Percentiles rank a stretch among this genome's conserved stretches.
phyloP scores from a whole-genome alignment of 1,284 basidiomycete species.

The Cutaneotrichosporon cavernicola region DNA sequence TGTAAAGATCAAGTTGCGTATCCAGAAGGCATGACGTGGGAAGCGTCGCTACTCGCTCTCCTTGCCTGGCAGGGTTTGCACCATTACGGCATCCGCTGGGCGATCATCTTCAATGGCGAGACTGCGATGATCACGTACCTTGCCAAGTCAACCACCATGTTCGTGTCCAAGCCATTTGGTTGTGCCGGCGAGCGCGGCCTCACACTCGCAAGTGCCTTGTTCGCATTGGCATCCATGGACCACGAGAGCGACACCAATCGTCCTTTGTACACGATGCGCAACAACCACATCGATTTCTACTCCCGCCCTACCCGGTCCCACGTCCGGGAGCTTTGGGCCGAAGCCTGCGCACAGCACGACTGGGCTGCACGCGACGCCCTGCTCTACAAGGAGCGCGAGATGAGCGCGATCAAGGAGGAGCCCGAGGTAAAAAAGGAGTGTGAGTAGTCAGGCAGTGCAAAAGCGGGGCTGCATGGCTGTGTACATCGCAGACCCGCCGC shows the following conservation, averaged over 20 bases:
- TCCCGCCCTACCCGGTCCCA: neutral
- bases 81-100: constrained; percentile 21
- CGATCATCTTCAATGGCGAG: constrained; percentile 17
- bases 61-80: constrained; percentile 19
- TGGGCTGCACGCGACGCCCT: neutral
- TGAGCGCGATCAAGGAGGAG: neutral
- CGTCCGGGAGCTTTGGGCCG: neutral
- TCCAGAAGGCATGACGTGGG: neutral
- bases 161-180: constrained; percentile 10
- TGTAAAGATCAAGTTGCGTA: neutral
- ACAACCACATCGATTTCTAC: constrained; percentile 8
- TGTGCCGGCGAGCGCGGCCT: constrained; percentile 11
- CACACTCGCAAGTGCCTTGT: constrained; percentile 13
- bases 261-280: constrained; percentile 14
- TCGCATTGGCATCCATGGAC: constrained; percentile 12
- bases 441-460: neutral
- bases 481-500: neutral
- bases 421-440: neutral
- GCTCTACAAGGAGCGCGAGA: neutral
- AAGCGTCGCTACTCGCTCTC: constrained; percentile 3
- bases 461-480: neutral
- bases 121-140: constrained; percentile 18
- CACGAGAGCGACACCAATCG: constrained; percentile 6
- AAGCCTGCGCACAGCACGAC: neutral
- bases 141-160: constrained; percentile 18